These are phyloP conservation scores for Arthroderma sp. DNA, from an alignment of 2,329 filamentous ascomycete species.

Conservation along the genomic window DNA sequence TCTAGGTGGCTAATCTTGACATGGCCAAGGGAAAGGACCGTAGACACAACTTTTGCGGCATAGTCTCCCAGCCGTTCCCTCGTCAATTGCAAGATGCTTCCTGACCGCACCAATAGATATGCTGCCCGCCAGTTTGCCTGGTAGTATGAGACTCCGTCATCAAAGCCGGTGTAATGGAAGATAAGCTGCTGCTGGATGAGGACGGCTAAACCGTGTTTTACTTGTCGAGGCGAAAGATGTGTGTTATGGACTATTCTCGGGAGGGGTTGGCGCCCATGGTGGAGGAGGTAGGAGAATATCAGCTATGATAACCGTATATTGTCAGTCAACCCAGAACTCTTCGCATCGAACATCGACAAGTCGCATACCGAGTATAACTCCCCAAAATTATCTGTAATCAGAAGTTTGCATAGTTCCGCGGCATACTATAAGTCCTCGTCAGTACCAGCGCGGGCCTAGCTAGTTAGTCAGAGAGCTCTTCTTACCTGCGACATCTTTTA, in stretches of 20 bases:
- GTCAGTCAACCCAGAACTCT: background rate
- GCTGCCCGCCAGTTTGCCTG: constrained; percentile 69
- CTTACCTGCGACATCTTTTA: constrained; percentile 46
- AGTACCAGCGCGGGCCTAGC: constrained; percentile 12
- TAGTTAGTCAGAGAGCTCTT: constrained; percentile 15
- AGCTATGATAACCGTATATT: constrained; percentile 45
- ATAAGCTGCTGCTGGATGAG: constrained; percentile 82
- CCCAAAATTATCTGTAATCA: constrained; percentile 81
- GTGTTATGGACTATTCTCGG: constrained; percentile 59
- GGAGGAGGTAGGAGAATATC: constrained; percentile 68
- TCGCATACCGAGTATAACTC: constrained; percentile 74
- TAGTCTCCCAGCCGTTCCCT: constrained; percentile 61
- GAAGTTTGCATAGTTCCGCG: constrained; percentile 77
- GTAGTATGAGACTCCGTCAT: constrained; percentile 59
- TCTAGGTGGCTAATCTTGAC: constrained; percentile 44
- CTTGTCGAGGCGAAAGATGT: constrained; percentile 58
- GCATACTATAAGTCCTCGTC: constrained; percentile 43
- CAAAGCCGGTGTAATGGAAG: constrained; percentile 55
- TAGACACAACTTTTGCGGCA: constrained; percentile 62
- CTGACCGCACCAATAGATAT: constrained; percentile 69
- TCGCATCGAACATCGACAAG: constrained; percentile 7
- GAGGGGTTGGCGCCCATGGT: constrained; percentile 64
- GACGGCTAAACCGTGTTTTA: constrained; percentile 70
- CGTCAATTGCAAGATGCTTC: constrained; percentile 67
- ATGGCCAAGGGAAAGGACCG: constrained; percentile 65